Conservation (phyloP, 2,329 filamentous ascomycete species). For the Fusarium verticillioides region DNA sequence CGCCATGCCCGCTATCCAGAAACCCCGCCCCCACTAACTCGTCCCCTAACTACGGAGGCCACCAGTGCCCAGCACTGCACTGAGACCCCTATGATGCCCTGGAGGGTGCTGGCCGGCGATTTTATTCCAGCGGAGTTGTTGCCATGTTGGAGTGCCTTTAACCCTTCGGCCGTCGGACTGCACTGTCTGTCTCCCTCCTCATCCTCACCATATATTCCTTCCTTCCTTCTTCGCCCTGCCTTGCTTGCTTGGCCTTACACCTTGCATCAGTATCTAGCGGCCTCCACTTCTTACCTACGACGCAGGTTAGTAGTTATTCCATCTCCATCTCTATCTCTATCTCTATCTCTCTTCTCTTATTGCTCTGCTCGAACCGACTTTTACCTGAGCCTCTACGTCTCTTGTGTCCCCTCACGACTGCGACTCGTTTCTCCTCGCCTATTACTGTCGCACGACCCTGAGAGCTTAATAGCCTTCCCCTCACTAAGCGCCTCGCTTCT, state of each 20-base stretch:
- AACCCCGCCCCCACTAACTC: conserved; percentile 34
- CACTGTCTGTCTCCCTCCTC: background rate
- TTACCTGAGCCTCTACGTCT: background rate
- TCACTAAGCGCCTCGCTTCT: conserved; percentile 30
- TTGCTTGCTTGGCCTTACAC: conserved; percentile 11
- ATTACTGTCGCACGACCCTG: conserved; percentile 32
- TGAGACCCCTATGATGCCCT: conserved; percentile 18
- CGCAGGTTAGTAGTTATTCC: conserved; percentile 15
- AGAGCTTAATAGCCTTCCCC: conserved; percentile 36
- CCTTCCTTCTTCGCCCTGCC: background rate
- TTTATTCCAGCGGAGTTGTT: conserved; percentile 5
- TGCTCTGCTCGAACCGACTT: conserved; percentile 4
- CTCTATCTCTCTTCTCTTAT: conserved; percentile 8
- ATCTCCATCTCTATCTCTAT: conserved; percentile 20
- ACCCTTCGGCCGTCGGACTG: background rate
- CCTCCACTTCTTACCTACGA: conserved; percentile 33
- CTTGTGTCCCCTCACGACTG: conserved; percentile 7
- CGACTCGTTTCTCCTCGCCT: conserved; percentile 16
- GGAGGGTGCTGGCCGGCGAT: conserved; percentile 7
- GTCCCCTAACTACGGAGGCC: background rate
- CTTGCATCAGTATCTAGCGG: conserved; percentile 14
- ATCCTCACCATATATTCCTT: conserved; percentile 10
- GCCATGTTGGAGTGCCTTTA: background rate
- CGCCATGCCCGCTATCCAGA: background rate
- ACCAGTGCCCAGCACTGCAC: background rate